phyloP scores from a whole-genome alignment of 768 basidiomycete species.

The Boletellus ananas region DNA sequence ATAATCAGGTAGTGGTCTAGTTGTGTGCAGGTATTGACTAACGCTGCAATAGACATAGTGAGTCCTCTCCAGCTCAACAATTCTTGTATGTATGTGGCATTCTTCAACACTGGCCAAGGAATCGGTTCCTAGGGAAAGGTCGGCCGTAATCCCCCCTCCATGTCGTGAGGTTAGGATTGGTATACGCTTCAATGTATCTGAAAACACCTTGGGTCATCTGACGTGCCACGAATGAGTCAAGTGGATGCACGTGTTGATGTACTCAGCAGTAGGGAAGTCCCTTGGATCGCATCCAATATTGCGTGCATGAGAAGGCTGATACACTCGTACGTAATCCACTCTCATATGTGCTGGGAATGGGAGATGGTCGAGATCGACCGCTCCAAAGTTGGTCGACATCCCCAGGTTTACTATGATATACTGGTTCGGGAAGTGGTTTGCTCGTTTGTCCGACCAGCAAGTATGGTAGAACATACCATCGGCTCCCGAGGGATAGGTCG shows the following conservation, averaged over 20 bases:
- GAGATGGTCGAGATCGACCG: constrained; percentile 50
- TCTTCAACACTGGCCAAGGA: constrained; percentile 40
- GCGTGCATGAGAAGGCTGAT: constrained; percentile 56
- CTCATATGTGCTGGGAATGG: constrained; percentile 48
- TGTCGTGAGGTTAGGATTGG: constrained; percentile 49
- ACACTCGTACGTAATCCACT: constrained; percentile 64
- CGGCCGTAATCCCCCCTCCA: constrained; percentile 44
- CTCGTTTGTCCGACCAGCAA: neutral
- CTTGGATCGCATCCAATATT: constrained; percentile 74
- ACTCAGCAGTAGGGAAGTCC: constrained; percentile 63
- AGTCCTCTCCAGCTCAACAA: neutral
- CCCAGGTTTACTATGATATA: constrained; percentile 58
- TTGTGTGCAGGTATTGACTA: neutral
- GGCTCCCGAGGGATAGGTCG: constrained; percentile 80
- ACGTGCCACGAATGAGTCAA: neutral
- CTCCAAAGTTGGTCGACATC: constrained; percentile 57
- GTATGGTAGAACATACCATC: constrained; percentile 51
- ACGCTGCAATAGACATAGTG: neutral
- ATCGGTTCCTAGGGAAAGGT: constrained; percentile 47
- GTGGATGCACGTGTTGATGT: constrained; percentile 56
- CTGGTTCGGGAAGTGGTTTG: constrained; percentile 24
- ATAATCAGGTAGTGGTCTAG: neutral
- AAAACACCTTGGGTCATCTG: constrained; percentile 1
- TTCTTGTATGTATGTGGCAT: neutral
- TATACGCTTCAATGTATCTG: constrained; percentile 67